Evolutionary conservation across 805 yeast genomes (phyloP), one percentile per base, ranked within the genome.

Genomic region (Saccharomycopsis selenospora): DNA sequence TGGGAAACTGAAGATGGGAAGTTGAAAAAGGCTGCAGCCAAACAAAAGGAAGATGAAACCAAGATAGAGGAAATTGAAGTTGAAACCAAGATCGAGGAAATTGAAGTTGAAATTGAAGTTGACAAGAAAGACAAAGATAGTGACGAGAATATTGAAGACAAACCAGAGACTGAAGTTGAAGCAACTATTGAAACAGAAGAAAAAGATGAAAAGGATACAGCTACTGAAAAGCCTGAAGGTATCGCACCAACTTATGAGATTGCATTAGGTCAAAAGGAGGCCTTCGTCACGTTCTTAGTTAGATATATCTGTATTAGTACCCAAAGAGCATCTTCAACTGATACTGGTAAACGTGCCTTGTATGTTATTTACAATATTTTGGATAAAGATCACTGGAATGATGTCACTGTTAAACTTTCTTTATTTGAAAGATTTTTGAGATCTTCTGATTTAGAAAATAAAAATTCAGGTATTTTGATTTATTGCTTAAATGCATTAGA

Each of bases 401-500:
- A 88, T 56, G 95, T 88, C 4, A 76, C 82, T n/a, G 89, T 93
- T 17, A 87, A 87, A 57, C 70, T 93, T 28, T 76, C 82, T 1
- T 89, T 86, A 64, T 93, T 93, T 60, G 99, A 93, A 56, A 80
- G 93, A 54, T 86, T 89, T 58, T 67, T 93, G 47, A 78, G 85
- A 17, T 80, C 86, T 26, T 80, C 86, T 48, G 96, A 91, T 55
- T 68, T 85, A 50, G 77, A 75, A 30, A 75, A 88, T 11, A 74
- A 79, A 29, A 81, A 81, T 52, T 57, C 62, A 2, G 60, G 60
- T 20, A 73, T 85, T 36, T 62, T 88, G 22, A 87, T 89, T 1
- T 83, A 85, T 56, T 85, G 95, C 56, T 69, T 90, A 58, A 95
- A 93, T 65, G 95, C 99, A 0, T 66, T 95, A 44, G 96, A 88